Evolutionary conservation across 331 rosid genomes (phyloP).

Genomic region (Telfairia occidentalis): DNA sequence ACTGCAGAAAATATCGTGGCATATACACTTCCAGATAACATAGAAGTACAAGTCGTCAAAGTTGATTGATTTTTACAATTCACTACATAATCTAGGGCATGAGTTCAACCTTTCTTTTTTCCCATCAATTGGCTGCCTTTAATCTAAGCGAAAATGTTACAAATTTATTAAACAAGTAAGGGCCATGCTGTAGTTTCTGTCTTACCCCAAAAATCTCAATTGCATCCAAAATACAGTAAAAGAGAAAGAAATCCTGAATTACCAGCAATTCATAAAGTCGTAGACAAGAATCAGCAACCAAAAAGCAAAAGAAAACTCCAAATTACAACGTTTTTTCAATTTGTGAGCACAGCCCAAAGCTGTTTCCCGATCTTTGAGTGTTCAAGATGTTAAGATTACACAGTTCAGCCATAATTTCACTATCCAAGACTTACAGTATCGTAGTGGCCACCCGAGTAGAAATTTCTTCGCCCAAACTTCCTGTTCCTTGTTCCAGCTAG

Average conservation of each 20-base stretch:
- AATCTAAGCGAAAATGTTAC: background rate
- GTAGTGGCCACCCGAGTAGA: conserved; percentile 14
- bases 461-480: conserved; percentile 12
- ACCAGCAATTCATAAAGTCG: conserved; percentile 8
- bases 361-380: background rate
- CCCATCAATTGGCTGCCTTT: background rate
- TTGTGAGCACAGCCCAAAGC: conserved; percentile 14
- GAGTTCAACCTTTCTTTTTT: background rate
- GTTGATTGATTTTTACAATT: conserved; percentile 8
- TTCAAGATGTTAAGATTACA: conserved; percentile 19
- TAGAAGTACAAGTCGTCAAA: background rate
- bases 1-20: background rate
- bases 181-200: background rate
- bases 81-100: conserved; percentile 8
- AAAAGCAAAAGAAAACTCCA: background rate
- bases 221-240: conserved; percentile 10
- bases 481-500: conserved; percentile 4
- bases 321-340: background rate
- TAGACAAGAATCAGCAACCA: conserved; percentile 10
- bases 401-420: conserved; percentile 8
- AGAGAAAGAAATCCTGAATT: conserved; percentile 8
- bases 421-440: conserved; percentile 19
- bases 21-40: background rate
- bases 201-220: background rate
- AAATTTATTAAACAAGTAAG: background rate